Evolutionary conservation across 1,284 basidiomycete species (phyloP).

Genomic region (Ceratobasidium sp.): DNA sequence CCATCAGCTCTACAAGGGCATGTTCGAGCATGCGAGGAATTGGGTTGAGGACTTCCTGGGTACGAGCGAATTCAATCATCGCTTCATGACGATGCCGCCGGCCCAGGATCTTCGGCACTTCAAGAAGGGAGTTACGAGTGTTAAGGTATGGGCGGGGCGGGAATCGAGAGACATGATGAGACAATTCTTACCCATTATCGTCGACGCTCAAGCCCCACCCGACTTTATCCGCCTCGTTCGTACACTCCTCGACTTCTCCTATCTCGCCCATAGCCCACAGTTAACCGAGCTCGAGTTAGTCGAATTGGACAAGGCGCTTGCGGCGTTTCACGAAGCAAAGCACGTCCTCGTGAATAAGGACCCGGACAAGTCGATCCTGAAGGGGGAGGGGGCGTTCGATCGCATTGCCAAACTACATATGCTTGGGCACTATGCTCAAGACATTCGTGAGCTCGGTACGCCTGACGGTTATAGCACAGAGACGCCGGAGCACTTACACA

Average conservation of each 20-base stretch:
- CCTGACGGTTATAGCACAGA: conserved; percentile 34
- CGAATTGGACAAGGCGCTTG: not conserved
- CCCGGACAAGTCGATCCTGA: no score
- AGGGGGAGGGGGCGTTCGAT: not conserved
- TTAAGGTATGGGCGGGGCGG: not conserved
- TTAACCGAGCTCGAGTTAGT: not conserved
- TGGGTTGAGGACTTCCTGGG: not conserved
- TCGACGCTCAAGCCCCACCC: not conserved
- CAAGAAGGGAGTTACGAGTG: not conserved
- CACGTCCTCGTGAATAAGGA: not conserved
- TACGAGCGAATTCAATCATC: no score
- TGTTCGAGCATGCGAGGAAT: conserved; percentile 51
- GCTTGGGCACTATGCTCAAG: conserved; percentile 1
- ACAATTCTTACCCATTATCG: not conserved
- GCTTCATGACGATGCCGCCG: no score
- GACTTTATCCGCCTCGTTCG: not conserved
- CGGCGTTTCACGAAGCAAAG: not conserved
- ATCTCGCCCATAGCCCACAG: not conserved
- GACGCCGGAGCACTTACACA: conserved; percentile 29
- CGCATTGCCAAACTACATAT: conserved; percentile 11
- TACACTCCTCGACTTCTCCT: not conserved
- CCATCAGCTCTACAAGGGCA: conserved; percentile 19
- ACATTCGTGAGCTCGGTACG: conserved; percentile 20
- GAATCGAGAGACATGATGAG: not conserved
- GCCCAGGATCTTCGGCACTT: not conserved